Percentiles rank a stretch among this genome's conserved stretches.
phyloP scores from a whole-genome alignment of 768 basidiomycete genomes.

The Trametes cubensis region DNA sequence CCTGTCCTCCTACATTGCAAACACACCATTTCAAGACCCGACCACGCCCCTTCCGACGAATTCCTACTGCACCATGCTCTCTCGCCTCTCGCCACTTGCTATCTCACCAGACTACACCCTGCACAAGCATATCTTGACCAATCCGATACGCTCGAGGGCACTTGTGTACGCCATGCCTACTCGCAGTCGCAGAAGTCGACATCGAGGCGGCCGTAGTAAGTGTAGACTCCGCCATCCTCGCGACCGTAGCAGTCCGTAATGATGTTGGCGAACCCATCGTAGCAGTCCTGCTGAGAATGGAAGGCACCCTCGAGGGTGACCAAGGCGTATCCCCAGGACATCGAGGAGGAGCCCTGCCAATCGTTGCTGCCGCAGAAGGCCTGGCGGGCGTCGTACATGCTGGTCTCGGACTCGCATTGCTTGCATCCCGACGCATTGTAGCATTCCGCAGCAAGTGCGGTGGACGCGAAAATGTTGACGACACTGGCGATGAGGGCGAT shows the following conservation, averaged over 20 bases:
- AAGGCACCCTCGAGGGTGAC: background rate
- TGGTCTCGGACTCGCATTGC: background rate
- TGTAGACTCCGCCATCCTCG: background rate
- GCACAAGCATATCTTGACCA: no score
- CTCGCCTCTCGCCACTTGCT: no score
- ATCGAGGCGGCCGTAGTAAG: background rate
- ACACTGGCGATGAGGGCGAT: background rate
- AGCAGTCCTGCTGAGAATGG: background rate
- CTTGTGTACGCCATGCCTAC: background rate
- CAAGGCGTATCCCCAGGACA: background rate
- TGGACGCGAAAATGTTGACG: background rate
- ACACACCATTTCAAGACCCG: no score
- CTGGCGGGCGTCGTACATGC: background rate
- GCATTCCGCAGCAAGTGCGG: background rate
- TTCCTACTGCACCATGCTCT: no score
- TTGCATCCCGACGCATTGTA: background rate
- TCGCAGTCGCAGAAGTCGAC: conserved; percentile 5
- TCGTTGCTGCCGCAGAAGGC: background rate
- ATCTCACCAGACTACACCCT: no score
- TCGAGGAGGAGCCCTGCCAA: background rate
- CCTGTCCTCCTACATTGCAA: no score
- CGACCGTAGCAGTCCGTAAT: background rate
- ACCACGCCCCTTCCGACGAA: no score
- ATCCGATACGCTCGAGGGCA: no score
- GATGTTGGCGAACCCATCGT: background rate